These are phyloP conservation scores for Apiospora malaysiana DNA, from an alignment of 2,329 filamentous ascomycete species.

Conservation along the genomic window DNA sequence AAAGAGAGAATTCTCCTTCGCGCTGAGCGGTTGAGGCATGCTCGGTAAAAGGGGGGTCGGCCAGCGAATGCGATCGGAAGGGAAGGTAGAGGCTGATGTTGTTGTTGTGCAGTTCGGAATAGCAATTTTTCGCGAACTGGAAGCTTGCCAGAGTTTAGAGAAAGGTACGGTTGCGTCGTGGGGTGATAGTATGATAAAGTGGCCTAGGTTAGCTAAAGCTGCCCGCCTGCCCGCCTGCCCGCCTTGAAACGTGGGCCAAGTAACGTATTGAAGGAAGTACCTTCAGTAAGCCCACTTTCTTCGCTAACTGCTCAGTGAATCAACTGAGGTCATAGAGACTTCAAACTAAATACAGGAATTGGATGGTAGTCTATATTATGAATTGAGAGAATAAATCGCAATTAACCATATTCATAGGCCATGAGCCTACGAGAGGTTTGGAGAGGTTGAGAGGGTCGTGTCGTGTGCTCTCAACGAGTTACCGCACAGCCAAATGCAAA, in stretches of 20 bases:
- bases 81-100: not conserved
- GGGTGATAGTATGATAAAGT: conserved; percentile 14
- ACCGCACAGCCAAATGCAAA: not conserved
- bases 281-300: conserved; percentile 6
- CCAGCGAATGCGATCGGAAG: conserved; percentile 23
- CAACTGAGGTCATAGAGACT: not conserved
- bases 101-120: not conserved
- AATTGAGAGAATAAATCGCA: too few species aligned
- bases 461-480: not conserved
- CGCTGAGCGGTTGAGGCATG: conserved; percentile 76
- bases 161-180: conserved; percentile 18
- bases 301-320: not conserved
- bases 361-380: not conserved
- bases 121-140: conserved; percentile 17
- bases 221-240: not conserved
- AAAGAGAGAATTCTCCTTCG: conserved; percentile 95
- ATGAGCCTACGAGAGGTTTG: not conserved
- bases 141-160: conserved; percentile 13
- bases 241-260: conserved; percentile 8
- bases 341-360: not conserved
- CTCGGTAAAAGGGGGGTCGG: conserved; percentile 34
- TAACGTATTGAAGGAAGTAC: not conserved
- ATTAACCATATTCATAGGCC: not conserved
- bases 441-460: not conserved
- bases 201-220: not conserved